Percentiles rank a stretch among this genome's conserved stretches.
Evolutionary conservation across 768 basidiomycete genomes (phyloP).

Genomic region (Galerina marginata): DNA sequence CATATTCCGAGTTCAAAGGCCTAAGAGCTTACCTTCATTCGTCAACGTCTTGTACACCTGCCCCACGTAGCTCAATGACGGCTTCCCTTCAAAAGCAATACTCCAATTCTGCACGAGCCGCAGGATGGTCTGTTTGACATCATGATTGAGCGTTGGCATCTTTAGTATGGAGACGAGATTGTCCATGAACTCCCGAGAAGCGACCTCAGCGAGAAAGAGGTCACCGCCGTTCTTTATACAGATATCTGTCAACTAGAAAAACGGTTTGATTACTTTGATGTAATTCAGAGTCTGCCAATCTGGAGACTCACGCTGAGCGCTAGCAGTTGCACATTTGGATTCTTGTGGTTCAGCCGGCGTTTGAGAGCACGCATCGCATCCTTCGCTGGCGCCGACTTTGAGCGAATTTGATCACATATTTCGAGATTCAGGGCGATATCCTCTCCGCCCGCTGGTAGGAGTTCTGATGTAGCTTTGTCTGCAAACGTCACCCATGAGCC

Average conservation of each 20-base stretch:
- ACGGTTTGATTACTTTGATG: conserved; percentile 3
- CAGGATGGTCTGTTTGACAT: conserved; percentile 83
- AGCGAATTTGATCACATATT: conserved; percentile 96
- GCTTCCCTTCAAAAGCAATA: conserved; percentile 84
- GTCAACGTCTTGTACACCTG: conserved; percentile 81
- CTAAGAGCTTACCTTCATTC: conserved; percentile 66
- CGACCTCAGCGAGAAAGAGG: conserved; percentile 82
- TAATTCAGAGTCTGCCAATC: not conserved
- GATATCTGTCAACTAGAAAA: conserved; percentile 77
- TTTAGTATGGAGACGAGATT: conserved; percentile 90
- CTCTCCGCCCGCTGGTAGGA: conserved; percentile 80
- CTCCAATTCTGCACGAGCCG: conserved; percentile 94
- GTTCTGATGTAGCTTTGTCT: conserved; percentile 96
- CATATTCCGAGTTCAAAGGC: conserved; percentile 1
- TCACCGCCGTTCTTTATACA: conserved; percentile 99
- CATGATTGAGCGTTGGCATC: conserved; percentile 73
- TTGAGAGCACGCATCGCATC: conserved; percentile 90
- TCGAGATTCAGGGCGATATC: conserved; percentile 94
- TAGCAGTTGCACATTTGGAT: conserved; percentile 92
- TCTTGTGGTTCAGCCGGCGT: conserved; percentile 88
- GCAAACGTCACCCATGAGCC: conserved; percentile 13
- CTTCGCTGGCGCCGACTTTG: conserved; percentile 84
- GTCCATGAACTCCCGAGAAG: conserved; percentile 92
- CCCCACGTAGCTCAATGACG: conserved; percentile 71
- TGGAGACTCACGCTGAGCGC: conserved; percentile 75